Evolutionary conservation across 106 monocot species (phyloP).

Genomic region (Xerophyta viscosa): DNA sequence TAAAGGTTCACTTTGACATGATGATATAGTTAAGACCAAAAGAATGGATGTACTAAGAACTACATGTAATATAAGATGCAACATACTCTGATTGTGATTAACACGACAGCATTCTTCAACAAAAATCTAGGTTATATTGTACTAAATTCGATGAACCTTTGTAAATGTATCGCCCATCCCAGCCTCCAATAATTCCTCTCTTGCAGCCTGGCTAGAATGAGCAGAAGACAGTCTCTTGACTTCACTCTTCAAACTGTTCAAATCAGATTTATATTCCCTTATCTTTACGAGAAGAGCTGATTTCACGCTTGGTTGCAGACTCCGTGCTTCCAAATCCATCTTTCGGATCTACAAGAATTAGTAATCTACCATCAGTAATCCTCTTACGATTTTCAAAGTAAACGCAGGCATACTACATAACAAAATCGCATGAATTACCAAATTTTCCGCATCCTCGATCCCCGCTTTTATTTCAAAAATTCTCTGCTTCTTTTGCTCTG

Average conservation of each 20-base stretch:
- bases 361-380: no score
- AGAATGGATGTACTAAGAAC: no score
- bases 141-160: no score
- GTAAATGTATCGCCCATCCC: constrained; percentile 56
- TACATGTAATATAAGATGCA: no score
- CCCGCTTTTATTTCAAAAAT: constrained; percentile 59
- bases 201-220: constrained; percentile 21
- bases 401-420: no score
- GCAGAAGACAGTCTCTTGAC: constrained; percentile 45
- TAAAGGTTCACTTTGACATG: no score
- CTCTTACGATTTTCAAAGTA: no score
- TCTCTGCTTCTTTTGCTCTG: constrained; percentile 82
- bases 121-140: no score
- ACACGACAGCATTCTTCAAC: no score
- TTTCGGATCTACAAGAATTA: constrained; percentile 71
- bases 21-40: no score
- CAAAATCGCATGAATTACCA: constrained; percentile 35
- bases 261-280: constrained; percentile 84
- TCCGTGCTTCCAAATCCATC: constrained; percentile 90
- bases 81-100: no score
- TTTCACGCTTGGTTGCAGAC: constrained; percentile 59
- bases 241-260: constrained; percentile 64
- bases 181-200: constrained; percentile 74
- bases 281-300: constrained; percentile 59
- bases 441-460: constrained; percentile 62